Evolutionary conservation across 2,329 filamentous ascomycete genomes (phyloP).

Genomic region (Botrytis byssoidea): DNA sequence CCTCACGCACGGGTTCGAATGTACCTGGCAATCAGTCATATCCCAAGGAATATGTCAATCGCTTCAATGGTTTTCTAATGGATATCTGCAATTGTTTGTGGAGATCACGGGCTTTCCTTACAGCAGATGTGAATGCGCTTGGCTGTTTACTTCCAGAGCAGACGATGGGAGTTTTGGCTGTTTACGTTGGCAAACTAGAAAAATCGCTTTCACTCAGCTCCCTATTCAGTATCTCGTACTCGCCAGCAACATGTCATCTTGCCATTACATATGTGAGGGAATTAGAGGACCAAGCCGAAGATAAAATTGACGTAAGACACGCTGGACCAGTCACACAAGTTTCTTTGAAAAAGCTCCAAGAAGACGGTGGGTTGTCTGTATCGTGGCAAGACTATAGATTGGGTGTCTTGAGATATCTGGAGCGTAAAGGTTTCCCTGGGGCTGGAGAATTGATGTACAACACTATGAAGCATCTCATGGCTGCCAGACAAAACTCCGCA

Average conservation of each 20-base stretch:
- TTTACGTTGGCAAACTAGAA: constrained; percentile 51
- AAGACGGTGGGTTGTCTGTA: constrained; percentile 63
- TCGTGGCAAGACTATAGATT: constrained; percentile 74
- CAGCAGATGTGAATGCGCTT: constrained; percentile 58
- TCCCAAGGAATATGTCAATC: constrained; percentile 59
- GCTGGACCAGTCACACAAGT: constrained; percentile 68
- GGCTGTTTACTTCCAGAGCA: constrained; percentile 50
- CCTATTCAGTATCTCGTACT: constrained; percentile 59
- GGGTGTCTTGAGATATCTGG: constrained; percentile 67
- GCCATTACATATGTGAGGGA: constrained; percentile 55
- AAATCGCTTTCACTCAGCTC: constrained; percentile 47
- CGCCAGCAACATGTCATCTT: constrained; percentile 55
- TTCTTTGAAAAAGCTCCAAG: constrained; percentile 61
- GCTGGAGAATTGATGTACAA: constrained; percentile 73
- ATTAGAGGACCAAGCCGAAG: constrained; percentile 54
- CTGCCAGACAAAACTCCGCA: constrained; percentile 12
- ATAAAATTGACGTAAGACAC: constrained; percentile 50
- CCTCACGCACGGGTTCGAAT: constrained; percentile 38
- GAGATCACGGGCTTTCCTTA: constrained; percentile 69
- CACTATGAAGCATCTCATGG: constrained; percentile 74
- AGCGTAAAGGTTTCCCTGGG: constrained; percentile 61
- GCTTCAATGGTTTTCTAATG: constrained; percentile 83
- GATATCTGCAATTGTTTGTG: constrained; percentile 83
- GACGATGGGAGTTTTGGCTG: constrained; percentile 47
- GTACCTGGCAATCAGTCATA: constrained; percentile 44